Evolutionary conservation across 2,329 filamentous ascomycete genomes (phyloP), one percentile per base, ranked within the genome.

Genomic region (Drechslerella dactyloides): DNA sequence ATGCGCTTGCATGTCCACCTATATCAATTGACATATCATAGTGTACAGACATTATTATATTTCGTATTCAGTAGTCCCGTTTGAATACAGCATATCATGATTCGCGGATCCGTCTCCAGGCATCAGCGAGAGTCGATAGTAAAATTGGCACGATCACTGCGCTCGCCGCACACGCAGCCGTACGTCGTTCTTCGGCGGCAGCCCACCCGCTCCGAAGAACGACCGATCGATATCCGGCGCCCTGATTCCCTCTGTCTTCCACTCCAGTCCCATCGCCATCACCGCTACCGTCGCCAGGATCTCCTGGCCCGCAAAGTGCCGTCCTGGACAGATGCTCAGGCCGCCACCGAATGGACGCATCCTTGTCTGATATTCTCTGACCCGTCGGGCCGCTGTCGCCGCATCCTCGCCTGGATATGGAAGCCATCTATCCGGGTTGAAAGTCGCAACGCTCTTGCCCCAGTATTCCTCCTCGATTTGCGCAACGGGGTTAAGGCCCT

Each of bases 401-500:
- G 59, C 13, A 24, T 64, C 59, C 17, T 70, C 66, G 4, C 59
- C 59, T 2, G 59, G 59, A 24, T 42, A 64, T 19, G 66, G 66
- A 7, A 70, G 33, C 59, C 59, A 70, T 33, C 66, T 35, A 1
- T 70, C 48, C 7, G 66, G 48, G 0, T 64, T 70, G 44, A 64
- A 70, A 11, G 64, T 59, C 13, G 44, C 23, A 10, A 56, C 66
- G 23, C 64, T 54, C 21, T 70, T 70, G 6, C 66, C 66, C 66
- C 66, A 70, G 17, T 59, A 64, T 19, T 37, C 59, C 35, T 70
- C 66, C 15, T 70, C 66, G 4, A 70, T 1, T 27, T 70, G 66
- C 1, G 44, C 30, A 8, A 64, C 27, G 19, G 54, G 54, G 2
- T 53, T 51, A 4, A 59, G 24, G 4, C 46, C 66, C 27, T 70